Evolutionary conservation across 805 yeast genomes (phyloP), one percentile per base, ranked within the genome.

Genomic region (Ogataea pilisensis): DNA sequence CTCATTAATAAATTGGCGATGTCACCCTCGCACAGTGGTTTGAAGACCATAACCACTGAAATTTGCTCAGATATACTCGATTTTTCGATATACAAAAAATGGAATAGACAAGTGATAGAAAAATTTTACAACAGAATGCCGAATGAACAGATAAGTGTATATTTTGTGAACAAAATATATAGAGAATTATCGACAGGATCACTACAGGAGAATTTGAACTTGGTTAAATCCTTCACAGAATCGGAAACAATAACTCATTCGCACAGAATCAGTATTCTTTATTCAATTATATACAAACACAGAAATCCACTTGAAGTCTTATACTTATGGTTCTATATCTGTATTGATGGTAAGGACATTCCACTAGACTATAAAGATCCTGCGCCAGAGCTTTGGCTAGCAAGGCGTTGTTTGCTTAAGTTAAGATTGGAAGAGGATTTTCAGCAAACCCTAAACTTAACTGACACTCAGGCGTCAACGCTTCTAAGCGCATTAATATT

Each of bases 401-500:
- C 25, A 9, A 21, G 17, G 22, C 26, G 34, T 9, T 36, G 19
- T 18, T 27, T 36, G 34, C 4, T 21, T n/a, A 31, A 28, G 4
- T 26, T 25, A 28, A 20, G 24, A 38, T 13, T 31, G 41, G 9
- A 51, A 54, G 35, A 27, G 12, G 26, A 36, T 26, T 49, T 49
- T 32, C 31, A 41, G 13, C 16, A 22, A 2, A n/a, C 22, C 6
- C 22, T 55, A 18, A n/a, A 36, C 4, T 31, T 46, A n/a, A 16
- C 37, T 11, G 27, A 34, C 2, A 17, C 20, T 0, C 41, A 44
- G 3, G 25, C 42, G 1, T 39, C 54, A 1, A 31, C 24, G 1
- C 38, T 51, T 6, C 22, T 56, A 11, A 49, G 58, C 31, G n/a
- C 43, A 14, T 22, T 57, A 34, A 50, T 54, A 1, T 53, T 44